Evolutionary conservation across 139 green algal genomes (phyloP), one percentile per base, ranked within the genome.

Genomic region (Tetraselmis chui): DNA sequence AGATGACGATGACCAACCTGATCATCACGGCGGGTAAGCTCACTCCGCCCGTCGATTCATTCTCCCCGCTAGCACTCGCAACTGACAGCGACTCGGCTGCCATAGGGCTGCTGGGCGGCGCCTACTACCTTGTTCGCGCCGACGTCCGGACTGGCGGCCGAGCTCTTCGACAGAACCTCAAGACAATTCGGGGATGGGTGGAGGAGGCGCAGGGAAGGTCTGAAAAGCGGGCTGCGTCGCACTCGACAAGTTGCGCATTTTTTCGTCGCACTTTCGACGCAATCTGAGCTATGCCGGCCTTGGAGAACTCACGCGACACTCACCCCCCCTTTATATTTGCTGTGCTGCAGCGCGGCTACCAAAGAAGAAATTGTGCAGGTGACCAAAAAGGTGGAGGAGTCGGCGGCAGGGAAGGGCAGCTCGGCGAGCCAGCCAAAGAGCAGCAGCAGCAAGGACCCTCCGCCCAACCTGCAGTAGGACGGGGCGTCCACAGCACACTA

Each of bases 81-180:
- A 18, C 45, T 67, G 45, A 67, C 45, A 67, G 45, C 45, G 45
- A n/a, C n/a, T n/a, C 18, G 45, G 45, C 45, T 67, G 45, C 29
- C 79, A 83, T n/a, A n/a, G 79, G 45, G 29, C 59, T 32, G 23
- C 29, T 83, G 29, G 79, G 79, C 11, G 18, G 29, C 0, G 59
- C 31, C 1, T 29, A 27, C 1, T 67, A 78, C 59, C 28, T 83
- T 30, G 5, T 83, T 29, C 29, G 30, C 28, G 30, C 29, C 0
- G 79, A 83, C 30, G 74, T 83, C 24, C 29, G 79, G 59, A 74
- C 23, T 1, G 74, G 79, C 22, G 23, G 32, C 32, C 67, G 29
- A 25, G 74, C 59, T 29, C 79, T 83, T 29, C 59, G 74, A 29
- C 59, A 30, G 23, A 83, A 83, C 30, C 29, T 83, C 23, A 83